These are phyloP conservation scores for Oryza rufipogon DNA, from an alignment of 176 grass and related monocot species.

Conservation along the genomic window DNA sequence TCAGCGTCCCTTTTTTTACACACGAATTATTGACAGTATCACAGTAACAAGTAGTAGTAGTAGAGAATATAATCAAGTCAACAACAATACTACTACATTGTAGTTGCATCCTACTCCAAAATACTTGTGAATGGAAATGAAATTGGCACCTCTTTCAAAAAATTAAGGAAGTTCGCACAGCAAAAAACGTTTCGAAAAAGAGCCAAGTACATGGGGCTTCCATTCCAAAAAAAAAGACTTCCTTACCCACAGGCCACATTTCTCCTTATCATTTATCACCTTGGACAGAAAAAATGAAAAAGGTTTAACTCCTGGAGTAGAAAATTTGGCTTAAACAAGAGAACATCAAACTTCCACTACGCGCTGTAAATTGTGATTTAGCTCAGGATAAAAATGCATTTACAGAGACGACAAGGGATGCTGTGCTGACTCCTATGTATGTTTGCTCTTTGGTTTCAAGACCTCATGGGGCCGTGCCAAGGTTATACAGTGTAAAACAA, in stretches of 20 bases:
- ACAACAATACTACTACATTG: background rate
- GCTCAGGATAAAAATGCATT: background rate
- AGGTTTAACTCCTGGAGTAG: no score
- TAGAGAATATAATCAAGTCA: constrained; percentile 16
- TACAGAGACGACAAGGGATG: background rate
- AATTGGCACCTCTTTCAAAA: no score
- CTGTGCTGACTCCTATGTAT: background rate
- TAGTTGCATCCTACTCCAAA: background rate
- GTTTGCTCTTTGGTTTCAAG: background rate
- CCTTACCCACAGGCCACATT: no score
- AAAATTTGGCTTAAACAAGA: background rate
- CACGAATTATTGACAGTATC: constrained; percentile 2
- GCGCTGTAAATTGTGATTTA: background rate
- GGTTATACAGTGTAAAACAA: constrained; percentile 22
- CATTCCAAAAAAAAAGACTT: no score
- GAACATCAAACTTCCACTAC: background rate
- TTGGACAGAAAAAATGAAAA: no score
- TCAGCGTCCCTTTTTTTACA: background rate
- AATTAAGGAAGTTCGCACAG: no score
- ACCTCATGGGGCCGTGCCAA: background rate
- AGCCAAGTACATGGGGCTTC: no score
- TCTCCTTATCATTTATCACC: no score
- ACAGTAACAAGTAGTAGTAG: no score
- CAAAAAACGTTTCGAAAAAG: no score
- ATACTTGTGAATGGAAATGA: no score